A percentile compares a stretch with the other conserved stretches of the same genome.
phyloP scores from a whole-genome alignment of 1,284 basidiomycete genomes.

The Apiotrichum veenhuisii region DNA sequence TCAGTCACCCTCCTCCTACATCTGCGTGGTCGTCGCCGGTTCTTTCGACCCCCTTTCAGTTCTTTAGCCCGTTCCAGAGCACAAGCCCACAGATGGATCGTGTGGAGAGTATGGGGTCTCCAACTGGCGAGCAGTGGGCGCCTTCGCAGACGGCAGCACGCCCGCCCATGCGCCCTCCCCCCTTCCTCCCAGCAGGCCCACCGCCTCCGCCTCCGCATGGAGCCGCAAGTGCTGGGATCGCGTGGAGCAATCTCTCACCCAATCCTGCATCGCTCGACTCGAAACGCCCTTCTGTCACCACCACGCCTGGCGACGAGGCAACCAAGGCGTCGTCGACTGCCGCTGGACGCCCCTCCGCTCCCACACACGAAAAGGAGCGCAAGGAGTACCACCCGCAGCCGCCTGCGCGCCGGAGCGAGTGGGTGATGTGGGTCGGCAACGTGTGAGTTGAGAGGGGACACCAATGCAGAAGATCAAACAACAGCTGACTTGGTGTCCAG shows the following conservation, averaged over 20 bases:
- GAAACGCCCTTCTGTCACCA: slow-evolving; percentile 2
- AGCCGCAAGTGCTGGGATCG: not conserved
- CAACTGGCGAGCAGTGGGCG: slow-evolving; percentile 12
- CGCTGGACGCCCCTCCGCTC: not conserved
- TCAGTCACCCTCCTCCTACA: slow-evolving; percentile 7
- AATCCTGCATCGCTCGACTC: not conserved
- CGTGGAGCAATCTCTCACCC: not conserved
- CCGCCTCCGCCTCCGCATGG: not conserved
- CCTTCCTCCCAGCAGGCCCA: not conserved
- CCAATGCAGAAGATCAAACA: not conserved
- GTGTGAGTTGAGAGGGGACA: slow-evolving; percentile 35
- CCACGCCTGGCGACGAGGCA: not conserved
- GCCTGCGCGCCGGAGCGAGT: slow-evolving; percentile 69
- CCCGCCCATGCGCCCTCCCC: not conserved
- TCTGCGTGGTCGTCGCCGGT: slow-evolving; percentile 18
- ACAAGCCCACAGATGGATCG: slow-evolving; percentile 9
- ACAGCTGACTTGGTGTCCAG: slow-evolving; percentile 15
- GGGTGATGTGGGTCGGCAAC: slow-evolving; percentile 80
- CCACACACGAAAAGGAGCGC: slow-evolving; percentile 28
- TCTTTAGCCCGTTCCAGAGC: slow-evolving; percentile 10
- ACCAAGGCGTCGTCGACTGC: not conserved
- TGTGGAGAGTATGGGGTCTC: slow-evolving; percentile 12
- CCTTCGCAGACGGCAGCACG: not conserved
- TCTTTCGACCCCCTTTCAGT: slow-evolving; percentile 16
- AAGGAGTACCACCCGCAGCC: slow-evolving; percentile 50